Base-by-base conservation (phyloP, 2,329 filamentous ascomycete species). In the Colletotrichum sp. region DNA sequence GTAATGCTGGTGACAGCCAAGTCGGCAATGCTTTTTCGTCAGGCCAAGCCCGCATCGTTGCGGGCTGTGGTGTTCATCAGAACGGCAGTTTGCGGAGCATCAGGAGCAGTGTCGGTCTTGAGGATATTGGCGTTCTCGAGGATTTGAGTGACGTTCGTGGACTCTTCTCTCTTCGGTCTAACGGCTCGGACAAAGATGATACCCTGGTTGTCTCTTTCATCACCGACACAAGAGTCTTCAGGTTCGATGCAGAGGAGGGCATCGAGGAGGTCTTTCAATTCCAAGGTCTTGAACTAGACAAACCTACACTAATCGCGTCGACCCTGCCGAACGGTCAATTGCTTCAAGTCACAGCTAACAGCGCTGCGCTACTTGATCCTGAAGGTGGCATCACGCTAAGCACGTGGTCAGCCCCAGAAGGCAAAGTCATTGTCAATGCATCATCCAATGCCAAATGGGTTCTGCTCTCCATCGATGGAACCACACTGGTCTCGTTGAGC, bases 21-120 rank as follows among this genome's bases (percentile, higher is more conserved):
- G 84, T 88, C 21, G 94, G 93, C 4, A 97, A 97, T 80, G 95
- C 97, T 77, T 99, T 98, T 81, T 98, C 96, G 0, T 98, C 96
- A 1, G 97, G 97, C 0, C 96, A 99, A 84, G 96, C 97, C 61
- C 92, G 96, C 52, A 94, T 99, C 76, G 95, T 99, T 13, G 96
- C 96, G 3, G 96, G 96, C 1, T 98, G 96, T 71, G 97, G 97
- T 32, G 96, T 95, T 0, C 97, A 95, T 81, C 93, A 94, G 78
- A 95, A 98, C 80, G 97, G 97, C 21, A 96, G 94, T 71, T 86
- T 99, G 69, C 90, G 97, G 75, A 98, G 95, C 81, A 95, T 99
- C 26, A 91, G 97, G 70, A 98, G 96, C 82, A 97, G 97, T 65
- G 96, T 99, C 66, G 96, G 96, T 1, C 90, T 98, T 67, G 95